These are phyloP conservation scores for Cucumis variabilis DNA, from an alignment of 331 rosid species.

Conservation along the genomic window DNA sequence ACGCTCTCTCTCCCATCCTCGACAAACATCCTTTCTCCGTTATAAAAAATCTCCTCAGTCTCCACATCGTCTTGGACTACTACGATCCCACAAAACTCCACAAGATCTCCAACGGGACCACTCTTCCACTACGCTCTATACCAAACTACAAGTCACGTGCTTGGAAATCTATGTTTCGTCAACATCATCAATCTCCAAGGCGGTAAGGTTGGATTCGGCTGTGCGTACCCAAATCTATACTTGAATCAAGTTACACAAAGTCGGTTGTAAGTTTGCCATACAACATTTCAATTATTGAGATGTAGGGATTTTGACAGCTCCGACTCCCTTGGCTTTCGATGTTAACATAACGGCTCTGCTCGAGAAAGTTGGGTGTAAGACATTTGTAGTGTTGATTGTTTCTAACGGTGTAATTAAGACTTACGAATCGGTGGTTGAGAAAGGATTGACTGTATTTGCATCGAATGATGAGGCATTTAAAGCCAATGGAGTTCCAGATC, in stretches of 20 bases:
- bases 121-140: slow-evolving; percentile 82
- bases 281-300: slow-evolving; percentile 83
- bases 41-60: slow-evolving; percentile 73
- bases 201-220: slow-evolving; percentile 91
- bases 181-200: slow-evolving; percentile 88
- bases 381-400: slow-evolving; percentile 57
- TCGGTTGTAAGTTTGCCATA: slow-evolving; percentile 80
- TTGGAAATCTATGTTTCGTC: slow-evolving; percentile 78
- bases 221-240: slow-evolving; percentile 90
- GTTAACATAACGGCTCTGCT: slow-evolving; percentile 71
- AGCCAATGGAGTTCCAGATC: slow-evolving; percentile 76
- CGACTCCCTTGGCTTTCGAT: slow-evolving; percentile 71
- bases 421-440: slow-evolving; percentile 54
- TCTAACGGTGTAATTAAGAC: slow-evolving; percentile 81
- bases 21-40: slow-evolving; percentile 78
- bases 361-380: slow-evolving; percentile 85
- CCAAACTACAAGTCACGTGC: slow-evolving; percentile 88
- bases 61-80: slow-evolving; percentile 82
- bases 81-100: slow-evolving; percentile 81
- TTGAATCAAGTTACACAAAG: slow-evolving; percentile 78
- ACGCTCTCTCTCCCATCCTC: slow-evolving; percentile 61
- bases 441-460: slow-evolving; percentile 85
- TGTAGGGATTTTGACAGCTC: slow-evolving; percentile 78
- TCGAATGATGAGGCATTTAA: slow-evolving; percentile 92
- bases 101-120: slow-evolving; percentile 77